Evolutionary conservation across 2,329 filamentous ascomycete genomes (phyloP), one percentile per base, ranked within the genome.

Genomic region (Tolypocladium tundrense): DNA sequence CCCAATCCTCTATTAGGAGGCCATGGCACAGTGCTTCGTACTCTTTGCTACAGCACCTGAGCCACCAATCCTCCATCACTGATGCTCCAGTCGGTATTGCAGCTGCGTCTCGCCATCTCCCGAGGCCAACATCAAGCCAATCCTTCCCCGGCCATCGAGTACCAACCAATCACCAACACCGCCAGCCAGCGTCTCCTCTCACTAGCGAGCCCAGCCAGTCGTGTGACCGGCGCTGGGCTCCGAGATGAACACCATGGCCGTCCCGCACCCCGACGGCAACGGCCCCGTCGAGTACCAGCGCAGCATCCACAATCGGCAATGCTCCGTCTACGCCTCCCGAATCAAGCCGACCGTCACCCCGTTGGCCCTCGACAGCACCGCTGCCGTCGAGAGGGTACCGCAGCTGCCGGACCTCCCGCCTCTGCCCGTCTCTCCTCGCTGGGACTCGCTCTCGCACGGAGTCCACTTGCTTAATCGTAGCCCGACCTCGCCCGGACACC

Each of bases 371-470:
- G 57, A 58, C 52, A 7, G 33, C 41, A 31, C 48, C 24, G 45
- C 43, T 16, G 31, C 27, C 41, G 50, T 43, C 8, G 57, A 62
- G 33, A 39, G 57, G 45, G 21, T 53, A 24, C 53, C 58, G 2
- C 60, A 60, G 48, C 35, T 66, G 45, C 65, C 66, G 41, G 69
- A 71, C 55, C 61, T 70, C 16, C 70, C 73, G 51, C 66, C 72
- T 35, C 59, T 73, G 52, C 71, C 74, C 50, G 62, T 72, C 33
- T 73, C 71, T 21, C 72, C 72, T 57, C 69, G 79, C 62, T 82
- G 79, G 79, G 79, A 80, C 61, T 71, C 70, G 33, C 61, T 70
- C 42, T 64, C 68, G 11, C 65, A 70, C 57, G 62, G 67, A 24
- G 60, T 67, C 53, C 69, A 65, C 54, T 50, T 69, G 39, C 60